Base-by-base conservation (phyloP, 371 early-diverging fungal genomes). In the Lichtheimia hyalospora region DNA sequence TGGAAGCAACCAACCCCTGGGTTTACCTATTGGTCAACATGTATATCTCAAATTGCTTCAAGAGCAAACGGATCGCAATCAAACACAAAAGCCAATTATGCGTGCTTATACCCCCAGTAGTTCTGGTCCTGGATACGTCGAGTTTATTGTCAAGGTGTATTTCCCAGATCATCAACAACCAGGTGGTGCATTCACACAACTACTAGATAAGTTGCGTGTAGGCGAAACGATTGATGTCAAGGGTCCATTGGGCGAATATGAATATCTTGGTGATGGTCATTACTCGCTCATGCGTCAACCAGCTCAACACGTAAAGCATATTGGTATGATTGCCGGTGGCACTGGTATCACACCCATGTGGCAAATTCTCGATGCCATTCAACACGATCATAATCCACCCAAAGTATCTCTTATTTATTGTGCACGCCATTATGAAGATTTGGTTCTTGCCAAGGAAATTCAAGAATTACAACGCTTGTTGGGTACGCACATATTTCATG, bases 341-440 rank as follows among this genome's bases (percentile, higher is more conserved):
- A 88, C 86, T 6, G 86, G 89, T 8, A 81, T 87, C 24, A 85
- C 87, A 23, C 89, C 88, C n/a, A 69, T 77, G 62, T 79, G 67
- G 58, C 82, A 83, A 61, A 57, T 89, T 44, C 49, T 88, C 27
- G 61, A 74, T 49, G 61, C 76, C 12, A 57, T 74, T 27, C 27
- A 71, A 10, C 50, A 62, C 13, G 70, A 49, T 8, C 51, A 70
- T 28, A 64, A 69, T n/a, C 52, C 63, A 5, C 77, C 78, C 12
- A 65, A 66, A 28, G 60, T 83, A 21, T 74, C 74, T 3, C 57
- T 86, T 27, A 65, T 86, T 23, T 77, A 71, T 51, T 80, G 73
- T 10, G 85, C 79, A 49, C 73, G 65, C 10, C 67, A 70, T 12
- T 61, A 72, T 28, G 70, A 74, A 21, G 85, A 84, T 63, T 75